Percentiles rank a stretch among this genome's conserved stretches.
Conservation (phyloP, 495 filamentous ascomycete genomes). For the Aspergillus sparsus region DNA sequence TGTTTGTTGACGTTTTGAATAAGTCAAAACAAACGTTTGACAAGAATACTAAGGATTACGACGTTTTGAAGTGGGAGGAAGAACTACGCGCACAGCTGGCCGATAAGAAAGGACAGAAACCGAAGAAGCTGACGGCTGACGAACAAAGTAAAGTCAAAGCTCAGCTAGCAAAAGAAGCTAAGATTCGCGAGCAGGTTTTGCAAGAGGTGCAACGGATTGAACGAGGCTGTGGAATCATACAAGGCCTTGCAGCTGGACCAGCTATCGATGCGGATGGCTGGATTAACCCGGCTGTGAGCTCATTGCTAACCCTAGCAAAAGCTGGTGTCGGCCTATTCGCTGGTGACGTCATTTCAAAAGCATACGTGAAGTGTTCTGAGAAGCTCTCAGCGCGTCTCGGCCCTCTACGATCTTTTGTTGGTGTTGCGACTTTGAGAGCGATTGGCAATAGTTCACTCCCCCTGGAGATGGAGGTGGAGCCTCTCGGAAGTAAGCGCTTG, state of each 20-base stretch:
- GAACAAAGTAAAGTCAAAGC: conserved; percentile 89
- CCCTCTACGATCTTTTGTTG: conserved; percentile 73
- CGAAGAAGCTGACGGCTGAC: conserved; percentile 85
- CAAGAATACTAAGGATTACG: conserved; percentile 88
- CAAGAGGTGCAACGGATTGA: conserved; percentile 66
- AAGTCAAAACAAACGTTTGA: conserved; percentile 68
- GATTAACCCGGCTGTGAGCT: conserved; percentile 76
- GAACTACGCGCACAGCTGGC: conserved; percentile 87
- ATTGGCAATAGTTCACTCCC: conserved; percentile 71
- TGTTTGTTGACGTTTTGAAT: conserved; percentile 86
- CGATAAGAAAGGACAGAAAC: conserved; percentile 84
- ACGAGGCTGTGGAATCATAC: conserved; percentile 81
- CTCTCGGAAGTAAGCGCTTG: conserved; percentile 57
- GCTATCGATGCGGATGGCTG: conserved; percentile 81
- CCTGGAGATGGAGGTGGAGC: conserved; percentile 70
- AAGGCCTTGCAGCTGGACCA: conserved; percentile 77
- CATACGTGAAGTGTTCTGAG: conserved; percentile 76
- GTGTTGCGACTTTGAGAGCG: conserved; percentile 79
- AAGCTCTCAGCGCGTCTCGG: conserved; percentile 76
- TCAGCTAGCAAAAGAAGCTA: conserved; percentile 82
- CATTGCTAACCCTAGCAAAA: conserved; percentile 68
- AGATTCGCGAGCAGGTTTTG: conserved; percentile 69
- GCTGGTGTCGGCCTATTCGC: conserved; percentile 80
- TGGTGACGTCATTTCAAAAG: conserved; percentile 72
- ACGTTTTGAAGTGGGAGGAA: conserved; percentile 95